Percentiles rank a stretch among this genome's conserved stretches.
Conservation (phyloP, 306 rosid genomes). For the Begonia peltatifolia region DNA sequence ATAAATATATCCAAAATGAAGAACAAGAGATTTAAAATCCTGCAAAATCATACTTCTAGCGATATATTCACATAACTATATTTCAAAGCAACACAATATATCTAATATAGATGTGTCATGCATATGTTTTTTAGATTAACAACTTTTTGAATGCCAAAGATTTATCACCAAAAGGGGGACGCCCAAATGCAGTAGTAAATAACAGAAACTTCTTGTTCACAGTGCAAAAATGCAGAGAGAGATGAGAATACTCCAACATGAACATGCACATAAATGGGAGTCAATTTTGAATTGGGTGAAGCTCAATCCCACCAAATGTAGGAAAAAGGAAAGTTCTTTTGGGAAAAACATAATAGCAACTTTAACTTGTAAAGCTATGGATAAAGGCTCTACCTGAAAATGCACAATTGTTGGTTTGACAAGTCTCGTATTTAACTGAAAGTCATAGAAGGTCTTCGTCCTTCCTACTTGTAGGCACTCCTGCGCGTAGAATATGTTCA, state of each 20-base stretch:
- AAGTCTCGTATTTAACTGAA: constrained; percentile 81
- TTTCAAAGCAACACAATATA: neutral
- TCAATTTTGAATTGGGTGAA: no score
- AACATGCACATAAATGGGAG: no score
- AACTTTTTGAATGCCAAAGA: no score
- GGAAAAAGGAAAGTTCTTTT: neutral
- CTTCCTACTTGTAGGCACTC: constrained; percentile 57
- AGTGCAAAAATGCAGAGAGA: no score
- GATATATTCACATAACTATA: constrained; percentile 5
- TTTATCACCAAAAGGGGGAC: no score
- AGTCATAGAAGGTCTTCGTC: constrained; percentile 65
- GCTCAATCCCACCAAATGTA: neutral
- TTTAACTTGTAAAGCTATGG: neutral
- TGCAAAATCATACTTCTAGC: constrained; percentile 36
- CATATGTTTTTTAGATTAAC: no score
- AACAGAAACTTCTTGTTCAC: no score
- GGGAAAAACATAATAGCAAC: no score
- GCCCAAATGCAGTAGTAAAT: no score
- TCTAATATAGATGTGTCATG: neutral
- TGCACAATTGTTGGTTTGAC: constrained; percentile 83
- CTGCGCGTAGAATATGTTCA: constrained; percentile 18
- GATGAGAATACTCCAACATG: no score
- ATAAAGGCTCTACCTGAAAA: constrained; percentile 63
- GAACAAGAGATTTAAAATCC: constrained; percentile 20
- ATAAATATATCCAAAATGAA: constrained; percentile 17